A percentile compares a stretch with the other conserved stretches of the same genome.
These are phyloP conservation scores for Penicillium brevicompactum DNA, from an alignment of 2,329 filamentous ascomycete genomes.

Conservation along the genomic window DNA sequence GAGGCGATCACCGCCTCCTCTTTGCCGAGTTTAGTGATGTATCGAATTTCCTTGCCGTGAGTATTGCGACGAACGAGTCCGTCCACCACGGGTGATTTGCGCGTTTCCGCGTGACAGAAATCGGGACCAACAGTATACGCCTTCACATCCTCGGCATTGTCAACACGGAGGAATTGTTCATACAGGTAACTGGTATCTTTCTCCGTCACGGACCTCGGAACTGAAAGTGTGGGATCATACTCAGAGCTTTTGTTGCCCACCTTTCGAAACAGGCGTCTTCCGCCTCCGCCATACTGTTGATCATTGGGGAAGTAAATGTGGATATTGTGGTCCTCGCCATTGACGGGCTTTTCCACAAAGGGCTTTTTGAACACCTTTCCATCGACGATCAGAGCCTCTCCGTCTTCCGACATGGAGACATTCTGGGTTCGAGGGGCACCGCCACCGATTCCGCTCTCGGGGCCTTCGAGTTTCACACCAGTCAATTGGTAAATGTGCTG, in stretches of 20 bases:
- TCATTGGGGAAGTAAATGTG: conserved; percentile 90
- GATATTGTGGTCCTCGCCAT: conserved; percentile 97
- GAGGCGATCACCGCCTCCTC: conserved; percentile 85
- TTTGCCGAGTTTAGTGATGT: conserved; percentile 80
- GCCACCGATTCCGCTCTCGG: conserved; percentile 67
- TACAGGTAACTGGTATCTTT: conserved; percentile 86
- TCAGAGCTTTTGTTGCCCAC: conserved; percentile 99
- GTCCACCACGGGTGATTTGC: conserved; percentile 96
- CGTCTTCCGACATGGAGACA: conserved; percentile 86
- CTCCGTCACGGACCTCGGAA: conserved; percentile 81
- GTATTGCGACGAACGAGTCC: conserved; percentile 94
- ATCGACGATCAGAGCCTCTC: conserved; percentile 85
- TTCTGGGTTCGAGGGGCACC: conserved; percentile 60
- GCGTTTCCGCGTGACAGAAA: conserved; percentile 95
- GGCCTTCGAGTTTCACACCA: conserved; percentile 72
- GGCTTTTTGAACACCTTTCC: conserved; percentile 81
- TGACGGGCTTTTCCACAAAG: conserved; percentile 98
- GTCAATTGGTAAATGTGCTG: conserved; percentile 79
- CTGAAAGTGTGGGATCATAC: conserved; percentile 73
- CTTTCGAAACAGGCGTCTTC: conserved; percentile 89
- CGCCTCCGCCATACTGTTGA: conserved; percentile 77
- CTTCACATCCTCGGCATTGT: conserved; percentile 98
- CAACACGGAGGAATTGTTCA: conserved; percentile 93
- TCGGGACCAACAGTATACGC: conserved; percentile 92
- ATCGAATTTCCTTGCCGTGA: conserved; percentile 94